A percentile compares a stretch with the other conserved stretches of the same genome.
Evolutionary conservation across 2,329 filamentous ascomycete genomes (phyloP).

Genomic region (Eutypa lata): DNA sequence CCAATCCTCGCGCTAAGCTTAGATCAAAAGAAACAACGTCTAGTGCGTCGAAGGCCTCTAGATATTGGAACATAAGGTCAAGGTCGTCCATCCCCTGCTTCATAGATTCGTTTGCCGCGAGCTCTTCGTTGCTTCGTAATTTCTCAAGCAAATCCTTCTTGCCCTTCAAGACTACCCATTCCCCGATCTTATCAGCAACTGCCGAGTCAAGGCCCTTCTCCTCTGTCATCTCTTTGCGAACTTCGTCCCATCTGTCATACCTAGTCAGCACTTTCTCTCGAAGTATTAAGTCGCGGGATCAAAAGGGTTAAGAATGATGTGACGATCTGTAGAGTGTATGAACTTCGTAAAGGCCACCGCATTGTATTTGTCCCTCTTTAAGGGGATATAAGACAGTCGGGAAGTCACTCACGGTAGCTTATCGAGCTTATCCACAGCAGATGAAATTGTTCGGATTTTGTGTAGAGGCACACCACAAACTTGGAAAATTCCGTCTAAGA

Average conservation of each 20-base stretch:
- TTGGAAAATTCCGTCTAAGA: slow-evolving; percentile 73
- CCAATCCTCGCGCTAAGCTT: slow-evolving; percentile 69
- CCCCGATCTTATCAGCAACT: slow-evolving; percentile 70
- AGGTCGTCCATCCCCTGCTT: slow-evolving; percentile 69
- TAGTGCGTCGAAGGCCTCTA: slow-evolving; percentile 62
- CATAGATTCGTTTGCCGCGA: slow-evolving; percentile 61
- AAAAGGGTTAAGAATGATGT: no score
- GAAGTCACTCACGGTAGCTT: slow-evolving; percentile 53
- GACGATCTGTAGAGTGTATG: no score
- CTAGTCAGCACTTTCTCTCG: not conserved
- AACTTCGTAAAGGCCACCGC: no score
- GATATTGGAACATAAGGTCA: slow-evolving; percentile 64
- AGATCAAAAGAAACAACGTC: slow-evolving; percentile 70
- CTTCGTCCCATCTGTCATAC: slow-evolving; percentile 56
- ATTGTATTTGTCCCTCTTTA: no score
- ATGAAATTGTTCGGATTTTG: slow-evolving; percentile 71
- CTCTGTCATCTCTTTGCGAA: slow-evolving; percentile 73
- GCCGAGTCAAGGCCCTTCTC: slow-evolving; percentile 66
- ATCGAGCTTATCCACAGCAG: slow-evolving; percentile 76
- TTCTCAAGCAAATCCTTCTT: slow-evolving; percentile 60
- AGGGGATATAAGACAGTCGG: not conserved
- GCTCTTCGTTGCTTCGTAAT: slow-evolving; percentile 55
- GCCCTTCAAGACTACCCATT: slow-evolving; percentile 68
- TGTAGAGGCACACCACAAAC: slow-evolving; percentile 74
- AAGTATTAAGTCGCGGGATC: not conserved